phyloP scores from a whole-genome alignment of 2,329 filamentous ascomycete genomes.

The Verticillium albo-atrum region DNA sequence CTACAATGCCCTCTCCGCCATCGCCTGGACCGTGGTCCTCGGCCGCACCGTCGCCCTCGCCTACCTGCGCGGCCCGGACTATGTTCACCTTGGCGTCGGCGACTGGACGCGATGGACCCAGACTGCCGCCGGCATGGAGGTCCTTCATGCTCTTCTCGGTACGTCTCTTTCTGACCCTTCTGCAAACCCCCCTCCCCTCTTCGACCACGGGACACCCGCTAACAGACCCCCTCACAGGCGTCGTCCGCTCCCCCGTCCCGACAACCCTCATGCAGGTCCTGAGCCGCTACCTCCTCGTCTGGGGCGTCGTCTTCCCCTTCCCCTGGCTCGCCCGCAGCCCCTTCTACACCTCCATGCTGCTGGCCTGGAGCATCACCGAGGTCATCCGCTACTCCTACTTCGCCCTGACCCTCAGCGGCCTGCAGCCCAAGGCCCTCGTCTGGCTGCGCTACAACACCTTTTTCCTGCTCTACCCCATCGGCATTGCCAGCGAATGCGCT shows the following conservation, averaged over 20 bases:
- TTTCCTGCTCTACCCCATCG: constrained; percentile 85
- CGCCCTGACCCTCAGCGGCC: constrained; percentile 62
- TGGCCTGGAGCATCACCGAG: constrained; percentile 88
- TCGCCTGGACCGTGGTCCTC: constrained; percentile 76
- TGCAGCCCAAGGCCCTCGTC: constrained; percentile 60
- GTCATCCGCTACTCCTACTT: constrained; percentile 93
- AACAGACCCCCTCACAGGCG: constrained; percentile 44
- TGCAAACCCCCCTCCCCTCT: background rate
- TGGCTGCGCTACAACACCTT: constrained; percentile 94
- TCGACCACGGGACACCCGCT: background rate
- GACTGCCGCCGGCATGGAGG: constrained; percentile 76
- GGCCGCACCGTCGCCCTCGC: constrained; percentile 58
- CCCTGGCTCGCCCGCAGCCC: constrained; percentile 57
- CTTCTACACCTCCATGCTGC: constrained; percentile 72
- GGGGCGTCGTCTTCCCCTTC: constrained; percentile 75
- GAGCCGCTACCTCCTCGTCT: constrained; percentile 82
- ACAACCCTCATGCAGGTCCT: constrained; percentile 91
- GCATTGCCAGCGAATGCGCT: constrained; percentile 82
- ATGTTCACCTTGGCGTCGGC: constrained; percentile 59
- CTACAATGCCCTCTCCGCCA: constrained; percentile 78
- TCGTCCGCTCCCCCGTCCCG: constrained; percentile 79
- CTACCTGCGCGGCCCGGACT: constrained; percentile 46
- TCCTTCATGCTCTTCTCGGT: constrained; percentile 78
- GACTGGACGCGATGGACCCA: constrained; percentile 75
- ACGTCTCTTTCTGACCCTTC: constrained; percentile 20